phyloP scores from a whole-genome alignment of 2,329 filamentous ascomycete species.

The Dothiorella sarmentorum region DNA sequence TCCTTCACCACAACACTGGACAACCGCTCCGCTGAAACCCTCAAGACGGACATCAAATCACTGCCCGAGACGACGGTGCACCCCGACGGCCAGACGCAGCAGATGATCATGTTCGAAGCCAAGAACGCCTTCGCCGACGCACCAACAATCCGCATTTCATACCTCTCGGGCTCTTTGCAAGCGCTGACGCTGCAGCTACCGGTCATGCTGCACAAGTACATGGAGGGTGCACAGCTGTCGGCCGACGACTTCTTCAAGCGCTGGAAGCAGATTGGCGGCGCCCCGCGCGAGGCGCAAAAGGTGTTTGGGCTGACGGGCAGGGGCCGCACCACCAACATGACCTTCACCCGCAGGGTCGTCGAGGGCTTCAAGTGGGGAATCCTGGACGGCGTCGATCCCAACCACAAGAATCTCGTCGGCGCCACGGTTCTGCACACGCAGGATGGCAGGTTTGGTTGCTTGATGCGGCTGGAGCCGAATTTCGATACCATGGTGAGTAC shows the following conservation, averaged over 20 bases:
- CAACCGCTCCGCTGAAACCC: conserved; percentile 60
- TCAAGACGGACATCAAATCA: conserved; percentile 84
- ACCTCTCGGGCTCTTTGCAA: conserved; percentile 89
- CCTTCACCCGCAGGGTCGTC: conserved; percentile 68
- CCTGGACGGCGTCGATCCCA: conserved; percentile 82
- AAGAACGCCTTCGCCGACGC: conserved; percentile 76
- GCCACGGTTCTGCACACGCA: conserved; percentile 81
- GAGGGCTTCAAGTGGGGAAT: conserved; percentile 89
- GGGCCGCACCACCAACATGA: conserved; percentile 63
- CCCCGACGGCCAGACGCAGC: conserved; percentile 75
- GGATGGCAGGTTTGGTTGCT: conserved; percentile 87
- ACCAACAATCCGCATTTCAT: conserved; percentile 90
- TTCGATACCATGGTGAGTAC: conserved; percentile 79
- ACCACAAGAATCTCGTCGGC: conserved; percentile 89
- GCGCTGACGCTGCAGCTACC: conserved; percentile 89
- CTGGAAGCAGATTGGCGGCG: conserved; percentile 96
- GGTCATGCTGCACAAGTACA: conserved; percentile 88
- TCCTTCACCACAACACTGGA: conserved; percentile 95
- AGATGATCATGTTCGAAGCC: conserved; percentile 92
- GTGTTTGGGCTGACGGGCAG: conserved; percentile 70
- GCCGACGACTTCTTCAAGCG: conserved; percentile 97
- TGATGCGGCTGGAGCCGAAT: conserved; percentile 92
- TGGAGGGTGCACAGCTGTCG: conserved; percentile 83
- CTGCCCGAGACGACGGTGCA: conserved; percentile 79
- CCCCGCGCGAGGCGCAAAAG: conserved; percentile 79